These are phyloP conservation scores for Sarocladium oryzae DNA, from an alignment of 2,329 filamentous ascomycete genomes.

Conservation along the genomic window DNA sequence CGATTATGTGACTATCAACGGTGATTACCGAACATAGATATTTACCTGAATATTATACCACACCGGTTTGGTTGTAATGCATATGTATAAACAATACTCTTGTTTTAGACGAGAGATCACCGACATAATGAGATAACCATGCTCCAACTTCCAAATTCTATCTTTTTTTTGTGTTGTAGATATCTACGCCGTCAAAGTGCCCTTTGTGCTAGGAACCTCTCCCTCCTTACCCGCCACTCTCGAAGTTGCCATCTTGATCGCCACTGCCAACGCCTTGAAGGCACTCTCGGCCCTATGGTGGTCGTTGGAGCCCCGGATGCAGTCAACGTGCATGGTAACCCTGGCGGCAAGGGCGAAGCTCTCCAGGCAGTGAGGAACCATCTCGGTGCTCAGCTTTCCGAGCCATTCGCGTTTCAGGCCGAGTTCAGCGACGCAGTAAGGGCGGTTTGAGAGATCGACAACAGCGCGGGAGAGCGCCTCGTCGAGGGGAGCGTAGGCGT, in stretches of 20 bases:
- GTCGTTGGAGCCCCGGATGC: slow-evolving; percentile 84
- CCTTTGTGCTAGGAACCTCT: slow-evolving; percentile 94
- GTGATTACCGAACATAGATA: slow-evolving; percentile 56
- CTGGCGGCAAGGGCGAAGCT: slow-evolving; percentile 88
- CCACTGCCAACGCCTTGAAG: slow-evolving; percentile 92
- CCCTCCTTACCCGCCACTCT: slow-evolving; percentile 75
- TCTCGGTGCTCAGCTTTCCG: slow-evolving; percentile 87
- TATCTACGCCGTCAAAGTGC: slow-evolving; percentile 66
- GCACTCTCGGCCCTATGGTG: slow-evolving; percentile 95
- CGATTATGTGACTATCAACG: slow-evolving; percentile 67
- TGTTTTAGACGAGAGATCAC: no score
- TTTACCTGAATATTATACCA: background rate
- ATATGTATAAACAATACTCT: no score
- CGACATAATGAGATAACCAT: no score
- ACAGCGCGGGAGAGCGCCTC: slow-evolving; percentile 92
- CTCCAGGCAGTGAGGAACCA: slow-evolving; percentile 93
- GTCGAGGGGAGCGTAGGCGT: slow-evolving; percentile 88
- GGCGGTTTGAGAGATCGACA: slow-evolving; percentile 89
- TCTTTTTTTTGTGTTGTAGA: background rate
- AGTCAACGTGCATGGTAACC: slow-evolving; percentile 93
- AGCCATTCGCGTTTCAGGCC: slow-evolving; percentile 88
- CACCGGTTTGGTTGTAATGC: background rate
- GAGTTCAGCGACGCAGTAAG: slow-evolving; percentile 76
- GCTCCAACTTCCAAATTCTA: background rate
- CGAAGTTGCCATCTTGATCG: slow-evolving; percentile 69